Percentiles rank a stretch among this genome's conserved stretches.
Evolutionary conservation across 306 rosid genomes (phyloP).

Genomic region (Fagus sylvatica): DNA sequence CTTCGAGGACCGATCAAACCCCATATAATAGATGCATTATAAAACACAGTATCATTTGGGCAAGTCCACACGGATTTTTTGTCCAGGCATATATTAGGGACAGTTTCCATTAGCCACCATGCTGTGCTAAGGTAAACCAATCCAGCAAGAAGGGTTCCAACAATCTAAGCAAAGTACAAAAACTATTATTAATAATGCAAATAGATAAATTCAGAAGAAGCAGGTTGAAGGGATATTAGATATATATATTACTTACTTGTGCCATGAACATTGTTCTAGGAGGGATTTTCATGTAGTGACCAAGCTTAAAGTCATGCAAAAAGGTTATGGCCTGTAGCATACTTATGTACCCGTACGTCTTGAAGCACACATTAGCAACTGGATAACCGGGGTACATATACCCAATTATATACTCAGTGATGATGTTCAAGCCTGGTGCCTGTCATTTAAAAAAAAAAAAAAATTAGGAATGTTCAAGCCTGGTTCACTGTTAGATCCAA

Average conservation of each 20-base stretch:
- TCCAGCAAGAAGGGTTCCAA: constrained; percentile 66
- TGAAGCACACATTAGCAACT: neutral
- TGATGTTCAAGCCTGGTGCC: neutral
- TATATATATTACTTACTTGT: too few relatives aligned
- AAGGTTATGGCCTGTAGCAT: neutral
- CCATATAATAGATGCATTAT: constrained; percentile 91
- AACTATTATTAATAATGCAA: too few relatives aligned
- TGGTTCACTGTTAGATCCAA: too few relatives aligned
- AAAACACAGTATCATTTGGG: constrained; percentile 64
- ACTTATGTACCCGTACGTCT: neutral
- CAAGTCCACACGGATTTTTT: constrained; percentile 80
- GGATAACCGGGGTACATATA: neutral
- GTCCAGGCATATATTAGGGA: constrained; percentile 75
- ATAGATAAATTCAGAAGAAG: neutral
- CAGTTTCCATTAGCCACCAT: constrained; percentile 90
- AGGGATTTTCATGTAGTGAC: neutral
- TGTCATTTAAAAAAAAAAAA: too few relatives aligned
- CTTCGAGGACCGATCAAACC: constrained; percentile 79
- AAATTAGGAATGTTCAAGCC: too few relatives aligned
- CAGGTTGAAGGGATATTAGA: neutral
- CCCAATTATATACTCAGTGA: neutral
- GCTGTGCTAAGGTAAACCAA: constrained; percentile 73
- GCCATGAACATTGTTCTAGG: neutral
- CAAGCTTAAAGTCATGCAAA: neutral
- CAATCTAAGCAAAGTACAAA: constrained; percentile 43